phyloP scores from a whole-genome alignment of 768 basidiomycete genomes.

The Boletus rubescentipes region DNA sequence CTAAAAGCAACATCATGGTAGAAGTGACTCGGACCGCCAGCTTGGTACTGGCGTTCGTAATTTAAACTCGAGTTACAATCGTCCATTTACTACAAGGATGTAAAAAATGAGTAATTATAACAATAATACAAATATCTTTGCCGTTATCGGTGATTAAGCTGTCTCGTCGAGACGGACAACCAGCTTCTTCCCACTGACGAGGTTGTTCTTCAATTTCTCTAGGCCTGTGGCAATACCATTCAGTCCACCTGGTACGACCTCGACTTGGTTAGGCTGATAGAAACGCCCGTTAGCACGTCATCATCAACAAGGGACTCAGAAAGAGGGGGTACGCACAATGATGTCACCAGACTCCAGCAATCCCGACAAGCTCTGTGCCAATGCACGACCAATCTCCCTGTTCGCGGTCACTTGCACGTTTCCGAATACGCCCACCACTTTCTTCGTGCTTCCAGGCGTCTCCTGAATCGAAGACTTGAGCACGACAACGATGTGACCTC shows the following conservation, averaged over 20 bases:
- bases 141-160: not conserved
- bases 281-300: not conserved
- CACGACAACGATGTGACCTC: constrained; percentile 29
- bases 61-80: no score
- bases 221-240: constrained; percentile 35
- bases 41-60: no score
- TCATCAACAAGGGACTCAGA: not conserved
- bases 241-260: constrained; percentile 39
- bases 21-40: no score
- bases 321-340: constrained; percentile 4
- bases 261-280: constrained; percentile 17
- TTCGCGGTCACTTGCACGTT: constrained; percentile 11
- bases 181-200: constrained; percentile 38
- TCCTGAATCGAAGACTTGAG: constrained; percentile 7
- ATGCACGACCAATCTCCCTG: constrained; percentile 12
- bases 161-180: constrained; percentile 34
- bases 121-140: no score
- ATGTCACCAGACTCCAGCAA: constrained; percentile 17
- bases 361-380: constrained; percentile 11
- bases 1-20: no score
- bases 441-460: constrained; percentile 16
- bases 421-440: constrained; percentile 8
- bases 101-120: no score
- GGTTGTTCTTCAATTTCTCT: constrained; percentile 32
- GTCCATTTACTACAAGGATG: no score